Percentiles rank a stretch among this genome's conserved stretches.
phyloP scores from a whole-genome alignment of 1,139 yeast genomes.

The Saccharomyces hybrid region DNA sequence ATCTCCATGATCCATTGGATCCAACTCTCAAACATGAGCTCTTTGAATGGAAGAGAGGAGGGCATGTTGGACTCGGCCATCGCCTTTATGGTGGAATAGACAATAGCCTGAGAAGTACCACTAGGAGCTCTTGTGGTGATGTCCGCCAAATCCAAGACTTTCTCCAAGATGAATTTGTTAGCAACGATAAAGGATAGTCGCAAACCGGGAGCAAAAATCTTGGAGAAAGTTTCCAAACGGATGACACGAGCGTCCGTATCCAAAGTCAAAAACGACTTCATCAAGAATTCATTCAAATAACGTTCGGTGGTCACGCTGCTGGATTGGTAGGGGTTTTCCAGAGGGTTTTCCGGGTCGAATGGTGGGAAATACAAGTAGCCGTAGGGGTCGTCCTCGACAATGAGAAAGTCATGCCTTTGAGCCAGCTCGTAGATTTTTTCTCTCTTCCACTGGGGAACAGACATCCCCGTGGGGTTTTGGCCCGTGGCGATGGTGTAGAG shows the following conservation, averaged over 20 bases:
- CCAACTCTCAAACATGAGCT: constrained; percentile 49
- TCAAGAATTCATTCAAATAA: constrained; percentile 44
- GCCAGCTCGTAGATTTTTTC: constrained; percentile 57
- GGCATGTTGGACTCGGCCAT: constrained; percentile 10
- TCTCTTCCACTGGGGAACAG: constrained; percentile 58
- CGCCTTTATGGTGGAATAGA: constrained; percentile 26
- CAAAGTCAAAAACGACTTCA: constrained; percentile 59
- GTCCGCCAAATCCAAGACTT: constrained; percentile 36
- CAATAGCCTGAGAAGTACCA: constrained; percentile 41
- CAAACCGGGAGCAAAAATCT: constrained; percentile 79
- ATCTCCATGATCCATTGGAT: constrained; percentile 55
- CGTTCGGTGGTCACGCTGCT: constrained; percentile 43
- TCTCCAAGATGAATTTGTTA: constrained; percentile 47
- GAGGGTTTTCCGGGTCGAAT: constrained; percentile 26
- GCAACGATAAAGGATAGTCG: constrained; percentile 78
- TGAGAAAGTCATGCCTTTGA: constrained; percentile 61
- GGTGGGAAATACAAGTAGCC: constrained; percentile 49
- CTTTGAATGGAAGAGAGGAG: constrained; percentile 16
- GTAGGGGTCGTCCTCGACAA: constrained; percentile 89
- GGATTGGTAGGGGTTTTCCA: constrained; percentile 35
- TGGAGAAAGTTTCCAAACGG: constrained; percentile 79
- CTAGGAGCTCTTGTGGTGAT: constrained; percentile 48
- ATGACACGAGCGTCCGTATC: constrained; percentile 78
- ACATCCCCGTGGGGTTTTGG: constrained; percentile 86
- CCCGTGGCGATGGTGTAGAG: constrained; percentile 77